These are phyloP conservation scores for Wallacemonas collosoma DNA, from an alignment of 208 protist genomes.

Conservation along the genomic window DNA sequence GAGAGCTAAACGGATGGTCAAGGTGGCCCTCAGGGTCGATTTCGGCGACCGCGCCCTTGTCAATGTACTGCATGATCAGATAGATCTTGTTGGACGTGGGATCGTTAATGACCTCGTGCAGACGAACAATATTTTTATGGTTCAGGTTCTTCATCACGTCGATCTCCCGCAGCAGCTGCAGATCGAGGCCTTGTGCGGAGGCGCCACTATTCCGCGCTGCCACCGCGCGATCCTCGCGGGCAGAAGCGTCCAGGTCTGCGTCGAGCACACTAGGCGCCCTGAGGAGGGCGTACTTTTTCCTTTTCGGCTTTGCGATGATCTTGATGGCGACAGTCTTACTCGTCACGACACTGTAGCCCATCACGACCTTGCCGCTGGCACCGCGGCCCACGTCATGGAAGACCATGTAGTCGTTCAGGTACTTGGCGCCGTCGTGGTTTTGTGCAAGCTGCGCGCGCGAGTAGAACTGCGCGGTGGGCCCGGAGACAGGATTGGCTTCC, in stretches of 20 bases:
- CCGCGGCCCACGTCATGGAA: conserved; percentile 43
- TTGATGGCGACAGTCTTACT: conserved; percentile 50
- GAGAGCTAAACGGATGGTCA: conserved; percentile 24
- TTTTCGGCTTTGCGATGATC: conserved; percentile 28
- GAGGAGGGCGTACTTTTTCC: conserved; percentile 18
- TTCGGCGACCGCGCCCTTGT: conserved; percentile 37
- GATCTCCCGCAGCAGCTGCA: conserved; percentile 75
- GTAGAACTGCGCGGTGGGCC: conserved; percentile 13
- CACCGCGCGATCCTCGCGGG: conserved; percentile 20
- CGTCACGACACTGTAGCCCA: conserved; percentile 25
- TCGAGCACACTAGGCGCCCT: conserved; percentile 9
- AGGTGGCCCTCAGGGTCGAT: conserved; percentile 17
- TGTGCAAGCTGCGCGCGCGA: conserved; percentile 10
- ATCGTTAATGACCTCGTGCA: conserved; percentile 95
- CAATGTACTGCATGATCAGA: conserved; percentile 87
- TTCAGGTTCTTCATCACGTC: conserved; percentile 93
- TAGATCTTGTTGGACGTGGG: conserved; percentile 79
- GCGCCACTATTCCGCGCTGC: conserved; percentile 18
- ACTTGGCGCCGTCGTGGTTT: conserved; percentile 27
- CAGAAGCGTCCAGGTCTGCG: conserved; percentile 7
- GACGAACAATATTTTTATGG: conserved; percentile 89
- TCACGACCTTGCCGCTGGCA: conserved; percentile 38
- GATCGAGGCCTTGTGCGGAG: conserved; percentile 18
- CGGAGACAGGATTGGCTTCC: too few relatives aligned
- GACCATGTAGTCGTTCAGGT: conserved; percentile 58